phyloP scores from a whole-genome alignment of 2,329 filamentous ascomycete species.

The Ilyonectria destructans region DNA sequence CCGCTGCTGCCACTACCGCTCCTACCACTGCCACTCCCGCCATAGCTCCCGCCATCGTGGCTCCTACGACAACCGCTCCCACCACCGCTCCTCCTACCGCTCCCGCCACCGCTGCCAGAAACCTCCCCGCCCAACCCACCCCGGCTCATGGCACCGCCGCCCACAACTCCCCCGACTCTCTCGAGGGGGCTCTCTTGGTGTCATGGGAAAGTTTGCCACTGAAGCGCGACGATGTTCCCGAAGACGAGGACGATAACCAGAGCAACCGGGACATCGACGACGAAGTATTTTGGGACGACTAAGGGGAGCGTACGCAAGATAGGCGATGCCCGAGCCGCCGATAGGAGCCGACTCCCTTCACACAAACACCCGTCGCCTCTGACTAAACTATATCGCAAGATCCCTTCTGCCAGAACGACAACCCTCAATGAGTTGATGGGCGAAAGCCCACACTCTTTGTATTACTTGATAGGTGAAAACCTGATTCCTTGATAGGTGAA shows the following conservation, averaged over 20 bases:
- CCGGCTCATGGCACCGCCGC: background rate
- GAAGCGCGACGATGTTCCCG: background rate
- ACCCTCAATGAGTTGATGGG: background rate
- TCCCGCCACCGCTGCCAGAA: background rate
- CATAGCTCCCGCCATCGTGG: background rate
- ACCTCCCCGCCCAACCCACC: background rate
- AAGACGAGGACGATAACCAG: background rate
- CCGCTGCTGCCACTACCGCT: background rate
- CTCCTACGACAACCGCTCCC: background rate
- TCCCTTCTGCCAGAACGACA: background rate
- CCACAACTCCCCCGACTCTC: background rate
- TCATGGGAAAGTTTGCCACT: background rate
- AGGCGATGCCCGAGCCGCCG: background rate
- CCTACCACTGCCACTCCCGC: background rate
- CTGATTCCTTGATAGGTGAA: background rate
- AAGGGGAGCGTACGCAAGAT: background rate
- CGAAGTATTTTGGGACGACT: background rate
- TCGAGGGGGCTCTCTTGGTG: background rate
- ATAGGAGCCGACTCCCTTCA: background rate
- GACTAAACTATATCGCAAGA: background rate
- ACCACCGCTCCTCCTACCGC: background rate
- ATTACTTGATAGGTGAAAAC: slow-evolving; percentile 7
- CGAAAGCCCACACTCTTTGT: background rate
- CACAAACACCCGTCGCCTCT: background rate
- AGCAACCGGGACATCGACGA: background rate